Evolutionary conservation across 176 grass and related monocot genomes (phyloP).

Genomic region (Eremochloa ophiuroides): DNA sequence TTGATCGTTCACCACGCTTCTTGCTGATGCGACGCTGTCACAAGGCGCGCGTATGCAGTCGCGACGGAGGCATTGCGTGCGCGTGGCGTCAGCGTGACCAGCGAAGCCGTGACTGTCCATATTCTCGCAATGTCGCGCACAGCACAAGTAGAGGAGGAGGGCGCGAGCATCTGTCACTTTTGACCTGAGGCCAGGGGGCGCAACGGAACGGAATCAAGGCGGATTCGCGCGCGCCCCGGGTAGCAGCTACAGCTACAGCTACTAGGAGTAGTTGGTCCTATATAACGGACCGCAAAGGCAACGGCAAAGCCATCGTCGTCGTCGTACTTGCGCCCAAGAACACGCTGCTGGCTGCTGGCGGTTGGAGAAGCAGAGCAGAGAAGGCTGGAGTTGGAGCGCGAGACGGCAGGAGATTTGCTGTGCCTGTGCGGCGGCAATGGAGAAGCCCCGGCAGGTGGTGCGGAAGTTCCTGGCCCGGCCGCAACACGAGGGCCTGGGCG

Average conservation of each 20-base stretch:
- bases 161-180: constrained; percentile 20
- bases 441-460: constrained; percentile 69
- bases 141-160: neutral
- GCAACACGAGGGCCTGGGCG: constrained; percentile 79
- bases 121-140: neutral
- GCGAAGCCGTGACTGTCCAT: too few species aligned
- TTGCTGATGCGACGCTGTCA: constrained; percentile 51
- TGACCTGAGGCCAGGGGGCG: neutral
- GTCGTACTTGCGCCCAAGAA: neutral
- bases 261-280: neutral
- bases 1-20: neutral
- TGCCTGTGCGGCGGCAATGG: constrained; percentile 1
- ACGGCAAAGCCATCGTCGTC: neutral
- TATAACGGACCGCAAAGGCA: neutral
- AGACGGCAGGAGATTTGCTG: too few species aligned
- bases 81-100: constrained; percentile 60
- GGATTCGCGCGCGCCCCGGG: neutral
- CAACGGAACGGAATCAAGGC: constrained; percentile 28
- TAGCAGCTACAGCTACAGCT: neutral
- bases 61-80: constrained; percentile 5
- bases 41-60: constrained; percentile 31
- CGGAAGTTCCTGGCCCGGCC: constrained; percentile 72
- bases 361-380: neutral
- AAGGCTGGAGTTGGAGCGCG: neutral
- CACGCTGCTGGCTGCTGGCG: neutral